Conservation (phyloP, 805 yeast species). For the Candida vartiovaarae region DNA sequence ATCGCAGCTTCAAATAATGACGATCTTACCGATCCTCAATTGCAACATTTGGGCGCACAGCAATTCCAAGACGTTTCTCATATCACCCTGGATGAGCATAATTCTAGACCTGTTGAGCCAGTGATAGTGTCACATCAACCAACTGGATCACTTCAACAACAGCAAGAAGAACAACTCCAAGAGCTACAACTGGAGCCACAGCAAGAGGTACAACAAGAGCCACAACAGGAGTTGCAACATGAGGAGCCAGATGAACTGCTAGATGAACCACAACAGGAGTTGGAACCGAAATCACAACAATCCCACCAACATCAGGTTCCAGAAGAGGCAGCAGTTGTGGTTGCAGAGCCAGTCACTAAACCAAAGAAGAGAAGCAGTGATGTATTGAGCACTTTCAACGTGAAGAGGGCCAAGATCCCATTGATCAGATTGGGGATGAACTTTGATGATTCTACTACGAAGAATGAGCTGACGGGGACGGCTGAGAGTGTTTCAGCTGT, state of each 20-base stretch:
- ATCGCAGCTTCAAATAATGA: background rate
- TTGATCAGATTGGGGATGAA: slow-evolving; percentile 12
- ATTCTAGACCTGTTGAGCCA: background rate
- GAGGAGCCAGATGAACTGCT: background rate
- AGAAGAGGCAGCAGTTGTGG: too few relatives aligned
- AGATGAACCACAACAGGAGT: background rate
- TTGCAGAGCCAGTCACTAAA: background rate
- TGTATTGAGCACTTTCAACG: slow-evolving; percentile 15
- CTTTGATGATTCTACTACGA: too few relatives aligned
- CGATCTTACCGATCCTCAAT: background rate
- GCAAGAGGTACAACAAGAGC: background rate
- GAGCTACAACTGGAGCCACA: background rate
- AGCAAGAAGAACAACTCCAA: background rate
- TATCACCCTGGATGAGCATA: background rate
- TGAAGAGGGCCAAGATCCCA: slow-evolving; percentile 22
- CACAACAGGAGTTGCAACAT: background rate
- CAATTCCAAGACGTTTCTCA: background rate
- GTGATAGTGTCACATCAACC: background rate
- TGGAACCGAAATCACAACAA: background rate
- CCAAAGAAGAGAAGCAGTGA: slow-evolving; percentile 19
- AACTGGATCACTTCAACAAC: background rate
- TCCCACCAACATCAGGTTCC: background rate
- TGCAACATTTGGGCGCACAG: background rate
- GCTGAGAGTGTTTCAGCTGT: too few relatives aligned
- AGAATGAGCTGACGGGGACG: too few relatives aligned